A percentile compares a stretch with the other conserved stretches of the same genome.
Conservation (phyloP, 345 rosid genomes). For the Camelina sativa region DNA sequence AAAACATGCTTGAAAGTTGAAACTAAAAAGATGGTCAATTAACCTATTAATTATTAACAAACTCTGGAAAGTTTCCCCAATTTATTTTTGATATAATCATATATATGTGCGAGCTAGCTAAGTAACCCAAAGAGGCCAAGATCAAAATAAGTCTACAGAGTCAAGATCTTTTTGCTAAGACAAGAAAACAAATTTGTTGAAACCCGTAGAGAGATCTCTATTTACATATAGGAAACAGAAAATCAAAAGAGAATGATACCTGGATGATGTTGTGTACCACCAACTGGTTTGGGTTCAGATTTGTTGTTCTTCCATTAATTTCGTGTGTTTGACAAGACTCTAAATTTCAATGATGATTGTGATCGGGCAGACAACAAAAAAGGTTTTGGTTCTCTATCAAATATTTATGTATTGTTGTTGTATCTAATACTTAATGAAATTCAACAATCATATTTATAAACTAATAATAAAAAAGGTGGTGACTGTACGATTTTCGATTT, state of each 20-base stretch:
- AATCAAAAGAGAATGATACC: constrained; percentile 21
- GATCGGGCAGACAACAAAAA: constrained; percentile 13
- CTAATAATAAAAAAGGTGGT: neutral
- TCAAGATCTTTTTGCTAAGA: neutral
- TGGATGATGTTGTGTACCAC: constrained; percentile 26
- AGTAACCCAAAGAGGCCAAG: constrained; percentile 10
- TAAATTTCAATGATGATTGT: constrained; percentile 19
- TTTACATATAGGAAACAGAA: neutral
- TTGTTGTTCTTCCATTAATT: constrained; percentile 18
- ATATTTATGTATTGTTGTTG: neutral
- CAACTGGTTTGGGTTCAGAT: constrained; percentile 33
- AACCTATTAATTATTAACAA: neutral
- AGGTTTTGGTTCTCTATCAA: constrained; percentile 3
- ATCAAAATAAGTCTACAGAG: neutral
- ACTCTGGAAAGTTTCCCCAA: neutral
- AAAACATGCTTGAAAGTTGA: constrained; percentile 1
- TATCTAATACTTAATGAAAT: neutral
- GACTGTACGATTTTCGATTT: constrained; percentile 15
- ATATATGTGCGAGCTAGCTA: neutral
- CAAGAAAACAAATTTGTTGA: neutral
- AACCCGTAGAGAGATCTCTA: constrained; percentile 3
- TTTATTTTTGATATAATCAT: constrained; percentile 19
- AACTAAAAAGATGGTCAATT: constrained; percentile 15
- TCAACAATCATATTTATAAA: neutral
- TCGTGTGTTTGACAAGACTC: constrained; percentile 34